These are phyloP conservation scores for Chlorella variabilis DNA, from an alignment of 163 green algal species.

Conservation along the genomic window DNA sequence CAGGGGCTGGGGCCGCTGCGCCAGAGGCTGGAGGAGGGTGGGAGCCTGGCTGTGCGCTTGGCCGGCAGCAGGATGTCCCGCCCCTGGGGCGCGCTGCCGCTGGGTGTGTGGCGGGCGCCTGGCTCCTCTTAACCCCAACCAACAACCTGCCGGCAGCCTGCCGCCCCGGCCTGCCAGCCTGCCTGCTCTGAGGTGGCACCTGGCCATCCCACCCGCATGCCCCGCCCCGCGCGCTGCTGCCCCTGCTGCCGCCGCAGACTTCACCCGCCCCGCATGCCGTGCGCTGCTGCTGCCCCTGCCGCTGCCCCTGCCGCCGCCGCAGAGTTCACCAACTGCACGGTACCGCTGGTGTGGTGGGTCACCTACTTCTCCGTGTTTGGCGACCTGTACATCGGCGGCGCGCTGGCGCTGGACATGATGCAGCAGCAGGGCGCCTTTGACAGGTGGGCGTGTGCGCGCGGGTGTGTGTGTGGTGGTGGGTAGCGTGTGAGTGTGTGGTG, in stretches of 20 bases:
- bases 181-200: too few relatives aligned
- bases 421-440: background rate
- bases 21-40: too few relatives aligned
- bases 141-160: too few relatives aligned
- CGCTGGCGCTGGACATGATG: slow-evolving; percentile 1
- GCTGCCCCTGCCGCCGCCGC: background rate
- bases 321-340: slow-evolving; percentile 37
- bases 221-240: background rate
- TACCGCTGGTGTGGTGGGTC: slow-evolving; percentile 18
- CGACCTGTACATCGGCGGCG: slow-evolving; percentile 3
- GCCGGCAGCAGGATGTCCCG: too few relatives aligned
- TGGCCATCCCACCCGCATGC: too few relatives aligned
- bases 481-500: background rate
- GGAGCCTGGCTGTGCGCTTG: too few relatives aligned
- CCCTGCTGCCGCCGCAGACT: background rate
- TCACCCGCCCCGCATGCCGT: too few relatives aligned
- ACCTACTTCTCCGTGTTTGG: slow-evolving; percentile 32
- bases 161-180: too few relatives aligned
- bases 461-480: background rate
- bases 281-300: background rate
- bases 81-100: too few relatives aligned
- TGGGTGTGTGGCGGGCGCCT: too few relatives aligned
- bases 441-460: background rate
- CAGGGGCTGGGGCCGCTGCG: too few relatives aligned
- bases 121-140: too few relatives aligned